A percentile compares a stretch with the other conserved stretches of the same genome.
Evolutionary conservation across 306 rosid species (phyloP).

Genomic region (Quercus cerris): DNA sequence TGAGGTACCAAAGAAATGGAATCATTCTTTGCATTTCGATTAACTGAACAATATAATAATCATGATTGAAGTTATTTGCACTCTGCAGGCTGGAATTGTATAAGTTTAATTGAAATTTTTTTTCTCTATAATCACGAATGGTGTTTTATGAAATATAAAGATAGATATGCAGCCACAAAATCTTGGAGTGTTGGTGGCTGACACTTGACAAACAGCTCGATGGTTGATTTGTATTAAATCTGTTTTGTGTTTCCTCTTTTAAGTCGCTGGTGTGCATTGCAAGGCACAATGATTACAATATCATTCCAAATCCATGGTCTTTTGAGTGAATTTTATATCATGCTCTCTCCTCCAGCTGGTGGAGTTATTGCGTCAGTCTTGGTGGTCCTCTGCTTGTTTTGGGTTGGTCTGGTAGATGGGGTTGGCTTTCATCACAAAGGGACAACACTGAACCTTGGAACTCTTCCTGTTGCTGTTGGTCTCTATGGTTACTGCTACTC

Average conservation of each 20-base stretch:
- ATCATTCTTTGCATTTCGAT: neutral
- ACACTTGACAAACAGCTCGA: neutral
- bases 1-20: neutral
- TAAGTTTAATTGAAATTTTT: neutral
- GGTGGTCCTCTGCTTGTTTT: constrained; percentile 73
- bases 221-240: neutral
- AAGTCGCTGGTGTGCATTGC: neutral
- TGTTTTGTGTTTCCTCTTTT: neutral
- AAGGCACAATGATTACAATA: neutral
- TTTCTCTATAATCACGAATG: neutral
- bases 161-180: neutral
- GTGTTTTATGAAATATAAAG: neutral
- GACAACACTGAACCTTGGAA: constrained; percentile 67
- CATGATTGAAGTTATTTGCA: neutral
- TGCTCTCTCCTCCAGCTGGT: constrained; percentile 49
- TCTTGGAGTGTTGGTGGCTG: neutral
- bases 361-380: constrained; percentile 85
- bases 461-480: constrained; percentile 91
- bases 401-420: constrained; percentile 68
- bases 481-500: constrained; percentile 97
- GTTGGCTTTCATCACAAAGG: constrained; percentile 70
- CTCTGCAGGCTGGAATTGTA: neutral
- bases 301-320: constrained; percentile 4
- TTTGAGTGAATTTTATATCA: neutral
- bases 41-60: neutral